Evolutionary conservation across 1,284 basidiomycete species (phyloP), one percentile per base, ranked within the genome.

Genomic region (Sporisorium exsertum): DNA sequence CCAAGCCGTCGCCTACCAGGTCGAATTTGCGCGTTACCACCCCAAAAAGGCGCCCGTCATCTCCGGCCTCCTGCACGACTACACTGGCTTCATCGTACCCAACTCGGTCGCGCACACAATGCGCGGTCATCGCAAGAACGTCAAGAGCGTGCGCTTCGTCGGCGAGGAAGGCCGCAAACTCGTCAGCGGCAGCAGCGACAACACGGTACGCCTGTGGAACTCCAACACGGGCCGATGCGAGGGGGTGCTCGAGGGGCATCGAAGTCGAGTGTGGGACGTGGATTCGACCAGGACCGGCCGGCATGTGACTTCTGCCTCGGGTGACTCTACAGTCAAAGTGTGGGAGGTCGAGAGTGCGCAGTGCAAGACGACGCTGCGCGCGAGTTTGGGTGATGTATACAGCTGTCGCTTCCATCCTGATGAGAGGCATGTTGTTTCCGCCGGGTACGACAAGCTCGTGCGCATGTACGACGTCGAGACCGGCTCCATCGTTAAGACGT

Each of bases 371-470:
- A 82, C 79, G 42, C 63, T 83, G 15, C 27, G 64, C 2, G 68
- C 69, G 7, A 73, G 78, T 0, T 70, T 77, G 5, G 88, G 88
- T 2, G 88, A 88, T 71, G 86, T 88, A 4, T 88, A 88, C 72
- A 80, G 85, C 54, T 87, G 87, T 27, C 80, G 82, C 15, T 88
- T 87, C 86, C 80, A 86, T 53, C 86, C 87, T 0, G 82, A 84
- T 33, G 79, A 82, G 53, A 77, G 83, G 40, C 85, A 87, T 51
- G 58, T 88, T 22, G 85, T 86, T 2, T 80, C 87, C 0, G 87
- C 87, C 6, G 86, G 86, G 16, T 88, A 88, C 68, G 88, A 88
- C 77, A 86, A 87, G 77, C 87, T 88, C 7, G 79, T 88, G 2
- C 80, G 87, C 5, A 80, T 86, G 32, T 88, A 87, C 83, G 87